Conservation (phyloP, 768 basidiomycete species). For the Tremella fuciformis region DNA sequence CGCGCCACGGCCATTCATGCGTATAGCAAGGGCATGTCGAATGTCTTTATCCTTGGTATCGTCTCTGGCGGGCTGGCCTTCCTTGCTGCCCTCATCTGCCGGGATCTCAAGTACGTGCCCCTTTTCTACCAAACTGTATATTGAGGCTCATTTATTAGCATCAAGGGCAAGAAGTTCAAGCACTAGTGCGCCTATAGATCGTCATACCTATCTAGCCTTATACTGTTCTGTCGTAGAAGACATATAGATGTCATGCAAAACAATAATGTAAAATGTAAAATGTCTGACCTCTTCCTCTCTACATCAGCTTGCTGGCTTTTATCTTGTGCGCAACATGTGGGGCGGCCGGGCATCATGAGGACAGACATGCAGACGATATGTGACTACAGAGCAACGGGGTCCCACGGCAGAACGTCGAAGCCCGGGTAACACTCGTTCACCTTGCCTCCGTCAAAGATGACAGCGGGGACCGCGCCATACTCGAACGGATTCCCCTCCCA, state of each 20-base stretch:
- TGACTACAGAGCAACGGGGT: too few relatives aligned
- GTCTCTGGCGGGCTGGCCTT: slow-evolving; percentile 9
- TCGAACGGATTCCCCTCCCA: slow-evolving; percentile 5
- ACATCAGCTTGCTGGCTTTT: too few relatives aligned
- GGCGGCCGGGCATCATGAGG: too few relatives aligned
- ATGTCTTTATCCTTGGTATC: slow-evolving; percentile 11
- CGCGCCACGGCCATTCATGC: slow-evolving; percentile 8
- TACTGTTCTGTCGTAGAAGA: too few relatives aligned
- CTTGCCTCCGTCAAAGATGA: slow-evolving; percentile 4
- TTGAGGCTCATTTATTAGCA: background rate
- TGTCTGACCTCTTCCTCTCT: too few relatives aligned
- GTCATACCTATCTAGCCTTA: too few relatives aligned
- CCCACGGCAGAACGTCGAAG: background rate
- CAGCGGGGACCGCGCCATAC: background rate
- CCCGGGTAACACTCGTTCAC: slow-evolving; percentile 1
- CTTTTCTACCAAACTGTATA: background rate
- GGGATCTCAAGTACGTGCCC: slow-evolving; percentile 13
- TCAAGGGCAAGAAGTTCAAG: slow-evolving; percentile 3
- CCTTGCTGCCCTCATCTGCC: slow-evolving; percentile 14
- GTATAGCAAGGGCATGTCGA: slow-evolving; percentile 7
- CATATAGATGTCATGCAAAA: too few relatives aligned
- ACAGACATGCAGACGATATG: too few relatives aligned
- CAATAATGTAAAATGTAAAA: too few relatives aligned
- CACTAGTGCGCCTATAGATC: background rate
- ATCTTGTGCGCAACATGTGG: too few relatives aligned